Percentiles rank a stretch among this genome's conserved stretches.
Conservation (phyloP, 2,329 filamentous ascomycete genomes). For the Trichoderma endophyticum region DNA sequence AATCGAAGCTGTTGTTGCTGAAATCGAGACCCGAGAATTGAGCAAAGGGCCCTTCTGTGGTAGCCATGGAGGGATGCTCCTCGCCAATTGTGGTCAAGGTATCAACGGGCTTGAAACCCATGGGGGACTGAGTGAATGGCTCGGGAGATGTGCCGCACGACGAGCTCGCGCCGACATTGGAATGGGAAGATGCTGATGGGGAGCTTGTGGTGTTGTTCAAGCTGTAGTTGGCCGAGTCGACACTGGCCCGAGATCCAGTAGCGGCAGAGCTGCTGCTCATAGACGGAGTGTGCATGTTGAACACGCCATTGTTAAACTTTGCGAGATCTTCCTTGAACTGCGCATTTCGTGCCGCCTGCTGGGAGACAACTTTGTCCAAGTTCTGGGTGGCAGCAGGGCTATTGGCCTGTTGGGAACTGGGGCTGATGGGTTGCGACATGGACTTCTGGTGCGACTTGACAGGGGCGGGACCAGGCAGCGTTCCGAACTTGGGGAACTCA, state of each 20-base stretch:
- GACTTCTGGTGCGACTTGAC: slow-evolving; percentile 28
- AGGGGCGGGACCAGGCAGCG: slow-evolving; percentile 52
- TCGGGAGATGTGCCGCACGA: slow-evolving; percentile 78
- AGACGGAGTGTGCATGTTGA: slow-evolving; percentile 58
- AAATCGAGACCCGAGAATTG: slow-evolving; percentile 37
- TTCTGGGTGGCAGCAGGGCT: slow-evolving; percentile 32
- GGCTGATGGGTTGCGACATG: slow-evolving; percentile 34
- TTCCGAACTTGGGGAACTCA: slow-evolving; percentile 92
- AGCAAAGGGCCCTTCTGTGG: slow-evolving; percentile 33
- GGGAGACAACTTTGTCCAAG: slow-evolving; percentile 26
- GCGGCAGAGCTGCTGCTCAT: slow-evolving; percentile 43
- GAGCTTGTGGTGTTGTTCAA: slow-evolving; percentile 57
- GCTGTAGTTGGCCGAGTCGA: slow-evolving; percentile 50
- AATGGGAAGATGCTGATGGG: slow-evolving; percentile 61
- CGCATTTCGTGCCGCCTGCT: slow-evolving; percentile 20
- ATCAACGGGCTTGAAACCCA: slow-evolving; percentile 61
- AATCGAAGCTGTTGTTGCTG: slow-evolving; percentile 62
- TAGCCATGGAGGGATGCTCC: slow-evolving; percentile 50
- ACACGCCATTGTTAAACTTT: slow-evolving; percentile 42
- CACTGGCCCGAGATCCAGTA: slow-evolving; percentile 47
- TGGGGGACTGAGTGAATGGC: slow-evolving; percentile 68
- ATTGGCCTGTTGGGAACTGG: slow-evolving; percentile 25
- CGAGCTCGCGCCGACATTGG: slow-evolving; percentile 56
- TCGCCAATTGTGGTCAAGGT: slow-evolving; percentile 64
- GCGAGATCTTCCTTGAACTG: slow-evolving; percentile 49